Conservation (phyloP, 2,329 filamentous ascomycete species). For the Aspergillus sp. region DNA sequence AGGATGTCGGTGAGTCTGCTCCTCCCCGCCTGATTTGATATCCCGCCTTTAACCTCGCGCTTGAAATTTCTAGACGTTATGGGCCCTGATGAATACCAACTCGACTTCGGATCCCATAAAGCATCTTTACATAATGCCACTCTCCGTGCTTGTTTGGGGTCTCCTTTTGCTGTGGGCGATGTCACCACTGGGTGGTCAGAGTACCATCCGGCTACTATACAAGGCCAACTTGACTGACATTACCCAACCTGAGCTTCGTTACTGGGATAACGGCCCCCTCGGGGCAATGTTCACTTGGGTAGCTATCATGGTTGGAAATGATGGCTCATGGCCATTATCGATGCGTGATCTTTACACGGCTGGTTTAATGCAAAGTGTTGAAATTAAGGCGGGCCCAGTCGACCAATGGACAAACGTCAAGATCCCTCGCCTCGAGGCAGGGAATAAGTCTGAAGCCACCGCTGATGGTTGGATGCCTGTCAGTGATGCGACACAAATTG, state of each 20-base stretch:
- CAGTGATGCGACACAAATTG: background rate
- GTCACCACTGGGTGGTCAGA: constrained; percentile 8
- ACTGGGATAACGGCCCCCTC: constrained; percentile 9
- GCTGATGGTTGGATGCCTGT: constrained; percentile 10
- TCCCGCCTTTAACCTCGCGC: too few relatives aligned
- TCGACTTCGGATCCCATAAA: constrained; percentile 7
- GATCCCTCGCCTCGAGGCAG: constrained; percentile 8
- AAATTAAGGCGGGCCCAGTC: constrained; percentile 1
- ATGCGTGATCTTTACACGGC: constrained; percentile 10
- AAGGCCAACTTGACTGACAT: constrained; percentile 4
- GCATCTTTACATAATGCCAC: constrained; percentile 7
- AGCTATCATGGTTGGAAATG: constrained; percentile 5
- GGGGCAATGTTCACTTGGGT: background rate
- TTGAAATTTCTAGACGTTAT: too few relatives aligned
- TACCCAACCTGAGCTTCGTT: background rate
- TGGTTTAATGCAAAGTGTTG: constrained; percentile 5
- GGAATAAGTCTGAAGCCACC: background rate
- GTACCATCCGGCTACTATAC: constrained; percentile 5
- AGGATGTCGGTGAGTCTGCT: too few relatives aligned
- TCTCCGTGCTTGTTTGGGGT: constrained; percentile 1
- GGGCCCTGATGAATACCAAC: constrained; percentile 14
- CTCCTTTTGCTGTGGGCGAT: constrained; percentile 7
- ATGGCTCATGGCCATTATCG: constrained; percentile 4
- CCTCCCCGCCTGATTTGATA: too few relatives aligned
- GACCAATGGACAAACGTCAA: constrained; percentile 11